Conservation (phyloP, 495 filamentous ascomycete genomes). For the Talaromyces borbonicus region DNA sequence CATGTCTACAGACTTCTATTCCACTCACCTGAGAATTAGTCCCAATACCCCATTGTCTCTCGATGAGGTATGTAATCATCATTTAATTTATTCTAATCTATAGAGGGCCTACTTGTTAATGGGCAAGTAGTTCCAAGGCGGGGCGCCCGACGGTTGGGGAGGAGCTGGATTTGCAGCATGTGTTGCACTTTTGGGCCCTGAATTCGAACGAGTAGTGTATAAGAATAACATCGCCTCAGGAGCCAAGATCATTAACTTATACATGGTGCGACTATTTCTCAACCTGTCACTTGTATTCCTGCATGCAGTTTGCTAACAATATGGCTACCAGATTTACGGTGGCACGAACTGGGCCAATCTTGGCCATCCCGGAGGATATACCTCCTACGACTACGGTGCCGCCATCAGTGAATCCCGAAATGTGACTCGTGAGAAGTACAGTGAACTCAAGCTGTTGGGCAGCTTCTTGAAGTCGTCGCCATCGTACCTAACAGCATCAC, state of each 20-base stretch:
- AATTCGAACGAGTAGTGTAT: conserved; percentile 70
- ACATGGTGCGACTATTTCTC: conserved; percentile 43
- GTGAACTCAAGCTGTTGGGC: conserved; percentile 62
- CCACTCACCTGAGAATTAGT: conserved; percentile 44
- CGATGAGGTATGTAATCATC: conserved; percentile 32
- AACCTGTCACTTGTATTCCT: neutral
- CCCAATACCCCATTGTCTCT: conserved; percentile 48
- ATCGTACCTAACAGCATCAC: conserved; percentile 47
- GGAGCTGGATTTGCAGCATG: conserved; percentile 57
- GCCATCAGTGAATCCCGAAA: conserved; percentile 57
- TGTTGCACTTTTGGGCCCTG: conserved; percentile 48
- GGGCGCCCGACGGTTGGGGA: conserved; percentile 69
- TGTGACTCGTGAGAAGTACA: conserved; percentile 64
- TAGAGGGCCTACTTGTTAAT: conserved; percentile 5
- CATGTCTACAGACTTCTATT: conserved; percentile 37
- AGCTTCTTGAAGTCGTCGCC: conserved; percentile 62
- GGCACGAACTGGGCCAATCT: conserved; percentile 81
- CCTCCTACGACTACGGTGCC: conserved; percentile 64
- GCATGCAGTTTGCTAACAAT: conserved; percentile 3
- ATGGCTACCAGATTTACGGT: conserved; percentile 43
- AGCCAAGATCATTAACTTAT: conserved; percentile 50
- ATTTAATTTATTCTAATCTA: neutral
- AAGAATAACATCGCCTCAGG: conserved; percentile 65
- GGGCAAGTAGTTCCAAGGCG: conserved; percentile 53
- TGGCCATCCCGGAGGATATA: conserved; percentile 61